Evolutionary conservation across 1,139 yeast genomes (phyloP), one percentile per base, ranked within the genome.

Genomic region (Saccharomycopsis phalli): DNA sequence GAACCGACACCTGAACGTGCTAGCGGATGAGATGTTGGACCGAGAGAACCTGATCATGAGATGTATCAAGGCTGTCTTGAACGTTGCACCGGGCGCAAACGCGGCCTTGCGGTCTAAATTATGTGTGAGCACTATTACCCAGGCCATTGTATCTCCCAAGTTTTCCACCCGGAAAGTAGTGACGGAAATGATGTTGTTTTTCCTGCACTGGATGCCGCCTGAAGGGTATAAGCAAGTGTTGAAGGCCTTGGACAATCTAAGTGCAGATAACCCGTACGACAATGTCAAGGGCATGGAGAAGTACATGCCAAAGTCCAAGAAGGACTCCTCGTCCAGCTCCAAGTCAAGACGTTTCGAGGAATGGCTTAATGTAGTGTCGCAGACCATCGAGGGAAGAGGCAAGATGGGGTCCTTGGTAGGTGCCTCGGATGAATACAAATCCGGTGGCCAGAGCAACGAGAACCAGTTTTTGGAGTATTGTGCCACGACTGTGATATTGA

Each of bases 341-440:
- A 59, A 61, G 5, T 66, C 69, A 44, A 74, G 71, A 52, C 66
- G 88, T 37, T 81, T 84, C 51, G 94, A 84, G 51, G 74, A 83
- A n/a, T 91, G 97, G 97, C 58, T 88, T 40, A 66, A 71, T 50
- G 65, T 81, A 8, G 81, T 86, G 3, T 82, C 75, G 44, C 71
- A 76, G 44, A 78, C 94, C 0, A 56, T 91, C 40, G 88, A 81
- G 48, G 96, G 96, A 1, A 70, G 91, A 50, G 97, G 97, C 10
- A 81, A 77, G 52, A 69, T 81, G 69, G 94, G 95, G 13, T 83
- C 95, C 1, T 62, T 81, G 51, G 97, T 91, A 6, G 96, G 96
- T 1, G 95, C 96, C 1, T 79, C 88, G 47, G 94, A 81, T n/a
- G 97, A 91, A 50, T 68, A 78, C 42, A 76, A 77, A 47, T 65